These are phyloP conservation scores for Colletotrichum destructivum DNA, from an alignment of 2,329 filamentous ascomycete species.

Conservation along the genomic window DNA sequence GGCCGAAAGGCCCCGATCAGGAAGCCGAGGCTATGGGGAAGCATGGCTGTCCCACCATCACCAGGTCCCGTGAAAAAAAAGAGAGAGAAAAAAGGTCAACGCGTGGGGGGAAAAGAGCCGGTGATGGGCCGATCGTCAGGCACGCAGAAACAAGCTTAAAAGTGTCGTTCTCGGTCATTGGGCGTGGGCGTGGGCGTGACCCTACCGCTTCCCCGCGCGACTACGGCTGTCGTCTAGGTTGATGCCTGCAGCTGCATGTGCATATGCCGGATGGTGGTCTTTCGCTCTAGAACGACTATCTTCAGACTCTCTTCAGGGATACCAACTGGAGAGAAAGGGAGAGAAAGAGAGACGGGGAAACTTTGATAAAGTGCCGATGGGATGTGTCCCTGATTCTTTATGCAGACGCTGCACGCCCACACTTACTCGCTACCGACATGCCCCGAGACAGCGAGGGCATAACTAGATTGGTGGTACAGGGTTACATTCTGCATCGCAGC, in stretches of 20 bases:
- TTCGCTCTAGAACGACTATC: neutral
- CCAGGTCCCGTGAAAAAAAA: too few relatives aligned
- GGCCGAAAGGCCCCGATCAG: neutral
- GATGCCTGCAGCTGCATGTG: neutral
- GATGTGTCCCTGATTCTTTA: neutral
- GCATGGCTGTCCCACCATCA: too few relatives aligned
- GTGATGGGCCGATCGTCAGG: conserved; percentile 23
- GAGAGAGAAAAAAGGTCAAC: too few relatives aligned
- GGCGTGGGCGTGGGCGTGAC: neutral
- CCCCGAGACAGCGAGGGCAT: conserved; percentile 1
- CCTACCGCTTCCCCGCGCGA: too few relatives aligned
- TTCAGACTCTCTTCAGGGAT: too few relatives aligned
- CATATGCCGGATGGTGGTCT: neutral
- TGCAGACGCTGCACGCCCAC: neutral
- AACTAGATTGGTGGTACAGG: neutral
- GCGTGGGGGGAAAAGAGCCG: neutral
- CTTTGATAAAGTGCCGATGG: neutral
- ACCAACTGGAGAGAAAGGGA: too few relatives aligned
- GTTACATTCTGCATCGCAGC: conserved; percentile 15
- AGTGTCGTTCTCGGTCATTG: neutral
- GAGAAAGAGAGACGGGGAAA: too few relatives aligned
- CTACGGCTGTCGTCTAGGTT: neutral
- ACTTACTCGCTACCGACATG: neutral
- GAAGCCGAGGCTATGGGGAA: neutral
- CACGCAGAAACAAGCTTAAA: conserved; percentile 35